Evolutionary conservation across 768 basidiomycete species (phyloP).

Genomic region (Leucocoprinus sp.): DNA sequence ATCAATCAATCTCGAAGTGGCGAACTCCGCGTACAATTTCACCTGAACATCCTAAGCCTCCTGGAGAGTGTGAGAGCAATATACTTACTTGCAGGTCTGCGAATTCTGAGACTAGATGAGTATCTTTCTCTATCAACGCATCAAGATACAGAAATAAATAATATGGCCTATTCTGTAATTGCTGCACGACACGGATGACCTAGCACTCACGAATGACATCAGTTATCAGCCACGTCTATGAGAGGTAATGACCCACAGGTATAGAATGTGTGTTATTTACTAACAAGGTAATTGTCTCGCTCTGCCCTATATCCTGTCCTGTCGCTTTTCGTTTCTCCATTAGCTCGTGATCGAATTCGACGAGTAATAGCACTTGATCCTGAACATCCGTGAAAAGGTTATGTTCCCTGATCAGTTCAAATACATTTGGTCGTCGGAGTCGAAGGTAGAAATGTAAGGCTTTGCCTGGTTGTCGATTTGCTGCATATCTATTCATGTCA

Average conservation of each 20-base stretch:
- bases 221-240: not conserved
- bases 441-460: constrained; percentile 87
- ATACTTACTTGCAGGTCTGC: constrained; percentile 71
- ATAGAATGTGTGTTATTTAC: constrained; percentile 96
- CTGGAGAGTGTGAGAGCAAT: not conserved
- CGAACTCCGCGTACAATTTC: constrained; percentile 86
- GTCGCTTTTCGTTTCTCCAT: constrained; percentile 47
- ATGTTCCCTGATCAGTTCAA: constrained; percentile 88
- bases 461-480: constrained; percentile 89
- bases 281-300: constrained; percentile 77
- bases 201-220: constrained; percentile 24
- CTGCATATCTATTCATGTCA: constrained; percentile 44
- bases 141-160: constrained; percentile 94
- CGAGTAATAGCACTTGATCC: constrained; percentile 85
- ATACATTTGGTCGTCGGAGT: constrained; percentile 81
- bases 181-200: constrained; percentile 84
- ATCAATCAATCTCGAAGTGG: constrained; percentile 71
- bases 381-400: constrained; percentile 93
- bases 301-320: constrained; percentile 32
- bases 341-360: constrained; percentile 91
- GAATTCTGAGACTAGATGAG: constrained; percentile 70
- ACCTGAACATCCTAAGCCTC: constrained; percentile 37
- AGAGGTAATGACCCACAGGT: constrained; percentile 51
- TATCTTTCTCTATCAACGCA: constrained; percentile 80
- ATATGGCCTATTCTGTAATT: constrained; percentile 64